Evolutionary conservation across 2,329 filamentous ascomycete species (phyloP), one percentile per base, ranked within the genome.

Genomic region (Cladophialophora chaetospira): DNA sequence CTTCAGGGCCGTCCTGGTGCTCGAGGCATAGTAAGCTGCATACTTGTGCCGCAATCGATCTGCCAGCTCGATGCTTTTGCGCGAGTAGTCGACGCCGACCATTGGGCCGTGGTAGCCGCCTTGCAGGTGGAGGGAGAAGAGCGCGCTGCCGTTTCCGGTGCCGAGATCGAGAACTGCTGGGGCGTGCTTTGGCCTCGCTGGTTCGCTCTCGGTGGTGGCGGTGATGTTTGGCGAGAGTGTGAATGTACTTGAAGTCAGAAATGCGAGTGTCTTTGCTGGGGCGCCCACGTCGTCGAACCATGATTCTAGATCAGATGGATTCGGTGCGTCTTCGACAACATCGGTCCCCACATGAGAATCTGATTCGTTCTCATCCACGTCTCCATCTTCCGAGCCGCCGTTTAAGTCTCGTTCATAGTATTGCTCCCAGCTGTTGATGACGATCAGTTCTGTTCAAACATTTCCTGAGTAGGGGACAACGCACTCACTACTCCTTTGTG

Each of bases 231-330:
- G 73, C 28, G 75, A 68, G 3, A 76, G 66, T 61, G 83, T 70
- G 25, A 78, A 74, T 1, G 72, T 72, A 11, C 77, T 72, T 3
- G 77, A 73, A 3, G 77, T 77, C 5, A 96, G 81, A 70, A 88
- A 91, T 8, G 77, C 72, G 21, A 96, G 74, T 58, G 96, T 85
- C 69, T 92, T 92, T 61, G 86, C 80, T 69, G 96, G 90, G 60
- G 94, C 94, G 68, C 88, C 85, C 28, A 91, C 89, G 75, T 97
- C 94, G 71, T 91, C 88, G 81, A 99, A 99, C 94, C 94, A 99
- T 67, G 94, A 86, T 58, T 88, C 88, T 77, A 77, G 73, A 9
- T 96, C 89, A 55, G 82, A 74, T 8, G 89, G 84, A 74, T 95
- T 85, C 61, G 82, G 72, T 52, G 82, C 75, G 72, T 92, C 84